Evolutionary conservation across 345 rosid species (phyloP), one percentile per base, ranked within the genome.

Genomic region (Hibiscus tridactylites): DNA sequence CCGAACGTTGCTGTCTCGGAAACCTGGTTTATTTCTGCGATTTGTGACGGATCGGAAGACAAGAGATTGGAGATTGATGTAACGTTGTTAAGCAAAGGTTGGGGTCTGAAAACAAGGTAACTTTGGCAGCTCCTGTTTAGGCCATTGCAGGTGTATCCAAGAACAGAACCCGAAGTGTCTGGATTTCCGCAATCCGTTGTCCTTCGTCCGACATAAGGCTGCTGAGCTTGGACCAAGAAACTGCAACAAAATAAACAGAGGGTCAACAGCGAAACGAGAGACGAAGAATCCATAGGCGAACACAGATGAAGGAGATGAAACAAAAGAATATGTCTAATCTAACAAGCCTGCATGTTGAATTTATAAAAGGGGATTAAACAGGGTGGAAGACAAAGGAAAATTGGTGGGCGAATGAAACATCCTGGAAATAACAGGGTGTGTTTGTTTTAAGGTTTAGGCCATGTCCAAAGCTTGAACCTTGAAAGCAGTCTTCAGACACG

Each of bases 131-230:
- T 82, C 17, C n/a, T 81, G 81, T 79, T 85, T 5, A 81, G 79
- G 79, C 90, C 96, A 75, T 88, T 91, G 71, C 98, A 91, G 71
- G 84, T 72, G 82, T 89, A 91, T 3, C 97, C 97, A n/a, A 88
- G 81, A 57, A 75, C 83, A 4, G 95, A 88, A 73, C 77, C 76
- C 24, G 85, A 74, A 61, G 72, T 75, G 37, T 47, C 78, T 12
- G 57, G n/a, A 77, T 74, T 75, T 3, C 33, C 1, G 57, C 98
- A 91, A 60, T 67, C 46, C 39, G 88, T 77, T 17, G 85, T 82
- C 9, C 83, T 74, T 61, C 0, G 29, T 4, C 85, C 95, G 9
- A 67, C 86, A 10, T 92, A 91, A 52, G 90, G 91, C 58, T 92
- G 95, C 79, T 90, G 98, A 6, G 88, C 89, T 11, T 73, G 77